Evolutionary conservation across 2,329 filamentous ascomycete species (phyloP).

Genomic region (Davidsoniella virescens): DNA sequence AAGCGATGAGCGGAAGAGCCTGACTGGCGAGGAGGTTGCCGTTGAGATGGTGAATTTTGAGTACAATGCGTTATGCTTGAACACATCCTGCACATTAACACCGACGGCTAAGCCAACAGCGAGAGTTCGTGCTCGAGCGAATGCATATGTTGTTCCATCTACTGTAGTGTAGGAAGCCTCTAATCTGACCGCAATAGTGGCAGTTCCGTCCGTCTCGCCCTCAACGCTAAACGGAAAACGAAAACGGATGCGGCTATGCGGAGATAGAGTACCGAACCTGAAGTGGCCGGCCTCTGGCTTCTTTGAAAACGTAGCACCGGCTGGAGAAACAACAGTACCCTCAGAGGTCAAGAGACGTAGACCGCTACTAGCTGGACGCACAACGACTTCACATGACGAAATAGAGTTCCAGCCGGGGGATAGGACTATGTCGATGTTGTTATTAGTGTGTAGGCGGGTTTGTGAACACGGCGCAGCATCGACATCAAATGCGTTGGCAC

Average conservation of each 20-base stretch:
- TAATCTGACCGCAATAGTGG: slow-evolving; percentile 54
- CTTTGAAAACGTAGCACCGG: slow-evolving; percentile 25
- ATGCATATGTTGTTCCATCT: slow-evolving; percentile 45
- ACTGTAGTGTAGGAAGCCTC: slow-evolving; percentile 60
- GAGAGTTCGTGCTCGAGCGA: slow-evolving; percentile 42
- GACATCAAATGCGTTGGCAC: slow-evolving; percentile 50
- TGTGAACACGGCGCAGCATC: slow-evolving; percentile 48
- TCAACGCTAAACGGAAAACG: slow-evolving; percentile 68
- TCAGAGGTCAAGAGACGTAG: slow-evolving; percentile 47
- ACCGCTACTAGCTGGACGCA: slow-evolving; percentile 49
- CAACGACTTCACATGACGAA: slow-evolving; percentile 39
- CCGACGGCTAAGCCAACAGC: slow-evolving; percentile 67
- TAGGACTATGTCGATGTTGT: slow-evolving; percentile 59
- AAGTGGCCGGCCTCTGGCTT: slow-evolving; percentile 38
- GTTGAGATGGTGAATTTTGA: slow-evolving; percentile 86
- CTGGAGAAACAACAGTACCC: slow-evolving; percentile 30
- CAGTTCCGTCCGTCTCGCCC: slow-evolving; percentile 37
- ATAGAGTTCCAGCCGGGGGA: slow-evolving; percentile 59
- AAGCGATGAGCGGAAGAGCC: slow-evolving; percentile 55
- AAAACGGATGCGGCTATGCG: slow-evolving; percentile 36
- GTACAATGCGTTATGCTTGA: slow-evolving; percentile 67
- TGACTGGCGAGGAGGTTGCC: slow-evolving; percentile 52
- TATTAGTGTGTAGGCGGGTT: slow-evolving; percentile 65
- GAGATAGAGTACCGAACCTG: slow-evolving; percentile 29
- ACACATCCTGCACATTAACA: slow-evolving; percentile 92